A percentile compares a stretch with the other conserved stretches of the same genome.
phyloP scores from a whole-genome alignment of 192 early-diverging fungal species.

The Backusella tuberculispora region DNA sequence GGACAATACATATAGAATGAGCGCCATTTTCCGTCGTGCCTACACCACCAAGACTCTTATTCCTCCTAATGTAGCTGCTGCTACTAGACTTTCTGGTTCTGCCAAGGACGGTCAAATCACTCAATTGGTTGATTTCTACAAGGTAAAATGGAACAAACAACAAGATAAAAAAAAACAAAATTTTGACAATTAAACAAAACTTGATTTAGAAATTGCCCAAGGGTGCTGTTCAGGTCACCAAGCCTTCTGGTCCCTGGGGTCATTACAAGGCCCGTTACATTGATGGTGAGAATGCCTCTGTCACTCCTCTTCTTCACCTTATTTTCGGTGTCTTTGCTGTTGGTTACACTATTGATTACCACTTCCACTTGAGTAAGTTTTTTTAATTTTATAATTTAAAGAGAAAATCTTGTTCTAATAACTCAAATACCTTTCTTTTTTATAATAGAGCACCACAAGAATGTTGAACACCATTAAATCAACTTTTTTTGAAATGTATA shows the following conservation, averaged over 20 bases:
- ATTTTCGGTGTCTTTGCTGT: constrained; percentile 60
- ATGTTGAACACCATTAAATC: constrained; percentile 76
- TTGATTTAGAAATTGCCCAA: constrained; percentile 70
- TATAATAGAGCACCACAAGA: constrained; percentile 75
- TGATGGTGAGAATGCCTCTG: constrained; percentile 69
- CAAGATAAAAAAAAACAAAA: not conserved
- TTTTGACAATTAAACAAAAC: not conserved
- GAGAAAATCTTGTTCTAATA: not conserved
- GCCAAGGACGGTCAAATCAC: constrained; percentile 59
- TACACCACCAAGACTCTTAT: constrained; percentile 60
- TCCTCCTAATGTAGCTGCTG: constrained; percentile 74
- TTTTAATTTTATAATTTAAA: not conserved
- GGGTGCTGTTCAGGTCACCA: constrained; percentile 56
- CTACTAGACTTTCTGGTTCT: constrained; percentile 61
- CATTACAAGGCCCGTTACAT: constrained; percentile 76
- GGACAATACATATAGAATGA: constrained; percentile 24
- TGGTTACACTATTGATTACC: constrained; percentile 77
- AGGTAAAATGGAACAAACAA: constrained; percentile 30
- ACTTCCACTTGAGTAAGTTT: constrained; percentile 75
- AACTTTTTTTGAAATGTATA: not conserved
- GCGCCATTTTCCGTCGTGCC: constrained; percentile 46
- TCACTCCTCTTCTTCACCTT: constrained; percentile 66
- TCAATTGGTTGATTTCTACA: constrained; percentile 74
- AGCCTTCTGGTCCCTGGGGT: constrained; percentile 56
- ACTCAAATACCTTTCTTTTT: not conserved